Evolutionary conservation across 202 grass and related monocot genomes (phyloP).

Genomic region (Elaeis oleifera): DNA sequence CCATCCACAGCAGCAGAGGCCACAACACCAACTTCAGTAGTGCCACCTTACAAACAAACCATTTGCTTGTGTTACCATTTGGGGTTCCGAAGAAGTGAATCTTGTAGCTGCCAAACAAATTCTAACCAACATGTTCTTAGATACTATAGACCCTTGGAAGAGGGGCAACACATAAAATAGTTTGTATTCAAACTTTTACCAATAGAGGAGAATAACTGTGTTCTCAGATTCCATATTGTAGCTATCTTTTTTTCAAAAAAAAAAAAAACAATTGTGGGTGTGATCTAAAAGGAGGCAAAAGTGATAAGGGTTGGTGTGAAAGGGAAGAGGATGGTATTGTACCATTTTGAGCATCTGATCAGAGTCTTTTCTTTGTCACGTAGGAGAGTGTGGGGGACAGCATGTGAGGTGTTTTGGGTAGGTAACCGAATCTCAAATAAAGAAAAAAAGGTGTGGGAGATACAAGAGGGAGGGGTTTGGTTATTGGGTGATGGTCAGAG

Average conservation of each 20-base stretch:
- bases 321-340: neutral
- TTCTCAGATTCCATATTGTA: conserved; percentile 4
- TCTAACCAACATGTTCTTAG: conserved; percentile 24
- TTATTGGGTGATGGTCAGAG: neutral
- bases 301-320: conserved; percentile 24
- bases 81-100: conserved; percentile 43
- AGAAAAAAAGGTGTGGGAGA: conserved; percentile 3
- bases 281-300: conserved; percentile 8
- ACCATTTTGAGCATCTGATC: conserved; percentile 26
- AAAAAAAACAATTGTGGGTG: neutral
- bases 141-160: conserved; percentile 53
- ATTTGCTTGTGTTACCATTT: conserved; percentile 83
- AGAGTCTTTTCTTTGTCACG: conserved; percentile 18
- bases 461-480: conserved; percentile 2
- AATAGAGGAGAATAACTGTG: conserved; percentile 8
- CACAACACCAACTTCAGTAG: conserved; percentile 9
- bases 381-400: conserved; percentile 9
- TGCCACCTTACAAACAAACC: neutral
- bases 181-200: conserved; percentile 16
- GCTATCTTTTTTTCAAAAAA: neutral
- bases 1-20: neutral
- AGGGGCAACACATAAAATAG: conserved; percentile 52
- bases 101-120: conserved; percentile 48
- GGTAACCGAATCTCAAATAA: conserved; percentile 16
- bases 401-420: conserved; percentile 37